Conservation (phyloP, 1,284 basidiomycete genomes). For the Ustilago curta region DNA sequence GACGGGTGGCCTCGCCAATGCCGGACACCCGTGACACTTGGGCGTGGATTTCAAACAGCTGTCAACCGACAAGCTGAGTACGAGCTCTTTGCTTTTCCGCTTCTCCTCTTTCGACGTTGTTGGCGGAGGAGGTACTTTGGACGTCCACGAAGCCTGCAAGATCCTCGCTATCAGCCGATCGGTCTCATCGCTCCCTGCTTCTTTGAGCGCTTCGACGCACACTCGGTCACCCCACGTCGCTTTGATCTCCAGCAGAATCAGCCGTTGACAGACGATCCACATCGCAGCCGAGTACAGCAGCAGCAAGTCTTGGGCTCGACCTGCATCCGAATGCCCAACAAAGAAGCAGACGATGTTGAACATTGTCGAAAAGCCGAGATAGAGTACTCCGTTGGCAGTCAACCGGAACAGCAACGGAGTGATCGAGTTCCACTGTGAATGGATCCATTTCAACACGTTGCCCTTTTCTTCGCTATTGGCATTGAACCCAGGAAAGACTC, state of each 20-base stretch:
- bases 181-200: conserved; percentile 14
- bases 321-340: conserved; percentile 28
- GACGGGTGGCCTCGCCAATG: not conserved
- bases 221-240: conserved; percentile 35
- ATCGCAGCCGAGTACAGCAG: conserved; percentile 54
- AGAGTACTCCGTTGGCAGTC: conserved; percentile 53
- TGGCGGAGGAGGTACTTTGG: conserved; percentile 5
- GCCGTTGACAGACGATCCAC: conserved; percentile 55
- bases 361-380: conserved; percentile 47
- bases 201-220: not conserved
- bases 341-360: conserved; percentile 59
- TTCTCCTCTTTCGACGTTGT: not conserved
- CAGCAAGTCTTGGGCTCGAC: conserved; percentile 50
- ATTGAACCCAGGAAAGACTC: conserved; percentile 10
- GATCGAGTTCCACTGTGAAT: conserved; percentile 34
- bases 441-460: conserved; percentile 12
- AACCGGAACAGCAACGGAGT: conserved; percentile 53
- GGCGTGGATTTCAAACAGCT: conserved; percentile 16
- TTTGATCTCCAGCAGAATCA: conserved; percentile 52
- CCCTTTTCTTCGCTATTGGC: not conserved
- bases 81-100: conserved; percentile 11
- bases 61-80: conserved; percentile 23
- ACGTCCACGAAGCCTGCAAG: conserved; percentile 19
- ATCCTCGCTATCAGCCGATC: conserved; percentile 29
- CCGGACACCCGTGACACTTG: conserved; percentile 2